Percentiles rank a stretch among this genome's conserved stretches.
Evolutionary conservation across 805 yeast species (phyloP).

Genomic region (Kuraishia piskuri): DNA sequence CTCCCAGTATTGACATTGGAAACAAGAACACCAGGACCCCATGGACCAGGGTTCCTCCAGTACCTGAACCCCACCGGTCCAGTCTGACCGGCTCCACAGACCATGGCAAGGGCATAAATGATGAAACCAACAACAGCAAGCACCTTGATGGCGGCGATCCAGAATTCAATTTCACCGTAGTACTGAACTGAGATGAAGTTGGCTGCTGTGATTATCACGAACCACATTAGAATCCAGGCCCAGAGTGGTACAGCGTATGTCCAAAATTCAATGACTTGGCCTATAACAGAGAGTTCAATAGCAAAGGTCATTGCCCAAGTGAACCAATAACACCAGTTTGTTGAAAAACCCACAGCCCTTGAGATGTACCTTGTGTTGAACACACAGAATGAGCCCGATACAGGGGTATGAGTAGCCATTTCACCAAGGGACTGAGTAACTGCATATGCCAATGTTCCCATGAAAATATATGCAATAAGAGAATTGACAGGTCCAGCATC

Average conservation of each 20-base stretch:
- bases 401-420: conserved; percentile 73
- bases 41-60: conserved; percentile 75
- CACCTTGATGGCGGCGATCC: conserved; percentile 63
- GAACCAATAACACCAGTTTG: conserved; percentile 70
- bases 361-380: conserved; percentile 61
- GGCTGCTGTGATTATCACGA: conserved; percentile 40
- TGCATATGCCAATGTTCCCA: conserved; percentile 55
- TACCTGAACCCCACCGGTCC: conserved; percentile 75
- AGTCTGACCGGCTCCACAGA: conserved; percentile 60
- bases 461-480: conserved; percentile 54
- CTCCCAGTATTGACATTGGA: conserved; percentile 40
- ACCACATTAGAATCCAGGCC: conserved; percentile 66
- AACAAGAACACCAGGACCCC: conserved; percentile 58
- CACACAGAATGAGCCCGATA: conserved; percentile 59
- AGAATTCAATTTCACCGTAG: conserved; percentile 72
- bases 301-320: conserved; percentile 75
- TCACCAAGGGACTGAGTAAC: conserved; percentile 72
- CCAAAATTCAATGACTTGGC: conserved; percentile 61
- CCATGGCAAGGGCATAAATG: conserved; percentile 59
- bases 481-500: conserved; percentile 65
- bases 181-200: conserved; percentile 61
- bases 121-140: conserved; percentile 66
- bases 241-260: conserved; percentile 60
- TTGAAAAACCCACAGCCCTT: conserved; percentile 66
- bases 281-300: conserved; percentile 62